Evolutionary conservation across 164 flowering plant species (phyloP), one percentile per base, ranked within the genome.

Genomic region (Litsea cubeba): DNA sequence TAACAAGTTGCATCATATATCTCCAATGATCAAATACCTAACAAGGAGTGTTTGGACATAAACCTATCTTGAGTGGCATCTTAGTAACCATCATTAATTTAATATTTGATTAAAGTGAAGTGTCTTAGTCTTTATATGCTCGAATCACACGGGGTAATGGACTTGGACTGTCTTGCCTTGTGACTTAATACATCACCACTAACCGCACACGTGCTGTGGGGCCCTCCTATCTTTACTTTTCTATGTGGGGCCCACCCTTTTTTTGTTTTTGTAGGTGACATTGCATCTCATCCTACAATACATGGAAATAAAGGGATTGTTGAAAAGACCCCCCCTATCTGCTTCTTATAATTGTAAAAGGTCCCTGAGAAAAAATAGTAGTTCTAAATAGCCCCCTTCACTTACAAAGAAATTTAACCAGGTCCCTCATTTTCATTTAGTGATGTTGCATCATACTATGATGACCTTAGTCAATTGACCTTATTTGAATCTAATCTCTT

Each of bases 151-250:
- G 69, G 49, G 50, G 40, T 17, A 32, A 1, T 66, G 69, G 24
- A 66, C 69, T 8, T 66, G 71, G 71, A 46, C 71, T n/a, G 25
- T 22, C 23, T n/a, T 23, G 57, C 46, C 46, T 17, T 51, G 24
- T 69, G 71, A 69, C 71, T 69, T 69, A 40, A 40, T 20, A 69
- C 71, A 40, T 10, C 57, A 69, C 57, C 58, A 69, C 69, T 69
- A 49, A 18, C 57, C 12, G 22, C 57, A 49, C 71, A 69, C 71
- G 71, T 69, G 71, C 10, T 18, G 25, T 46, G 54, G 57, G 26
- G 11, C 71, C 12, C 26, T 7, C 12, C 40, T 12, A 17, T 5
- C 22, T 24, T 28, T 8, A 26, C 14, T 30, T 66, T 11, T 23
- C 3, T 3, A 22, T 8, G 69, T 69, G 71, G 71, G 58, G 7